Conservation (phyloP, 306 rosid genomes). For the Carpinus viminea region DNA sequence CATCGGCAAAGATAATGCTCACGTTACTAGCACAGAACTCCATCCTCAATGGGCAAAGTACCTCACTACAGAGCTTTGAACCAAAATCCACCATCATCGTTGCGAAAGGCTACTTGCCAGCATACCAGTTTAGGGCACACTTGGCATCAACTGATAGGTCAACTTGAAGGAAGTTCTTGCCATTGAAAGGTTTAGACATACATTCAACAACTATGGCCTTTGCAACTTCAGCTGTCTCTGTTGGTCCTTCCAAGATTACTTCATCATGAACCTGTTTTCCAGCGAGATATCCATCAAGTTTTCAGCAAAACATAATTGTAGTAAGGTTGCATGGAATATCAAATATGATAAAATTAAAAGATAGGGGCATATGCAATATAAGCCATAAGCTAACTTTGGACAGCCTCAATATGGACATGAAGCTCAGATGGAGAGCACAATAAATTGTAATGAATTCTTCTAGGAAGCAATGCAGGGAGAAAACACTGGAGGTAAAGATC, state of each 20-base stretch:
- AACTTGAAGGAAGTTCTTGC: constrained; percentile 69
- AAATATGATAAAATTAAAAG: neutral
- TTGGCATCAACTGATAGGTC: constrained; percentile 89
- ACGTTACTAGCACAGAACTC: neutral
- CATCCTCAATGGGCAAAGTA: neutral
- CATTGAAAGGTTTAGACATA: constrained; percentile 85
- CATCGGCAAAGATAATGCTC: neutral
- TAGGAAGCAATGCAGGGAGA: neutral
- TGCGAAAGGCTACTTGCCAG: constrained; percentile 55
- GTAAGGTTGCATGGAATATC: neutral
- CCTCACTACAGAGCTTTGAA: neutral
- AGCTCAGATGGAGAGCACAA: neutral
- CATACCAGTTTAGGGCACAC: constrained; percentile 85
- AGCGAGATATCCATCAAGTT: constrained; percentile 16
- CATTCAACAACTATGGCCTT: constrained; percentile 86
- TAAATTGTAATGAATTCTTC: neutral
- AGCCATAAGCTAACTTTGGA: neutral
- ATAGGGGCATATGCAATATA: neutral
- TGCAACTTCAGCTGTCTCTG: constrained; percentile 76
- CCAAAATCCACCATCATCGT: neutral
- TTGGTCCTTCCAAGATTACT: constrained; percentile 96
- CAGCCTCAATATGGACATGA: neutral
- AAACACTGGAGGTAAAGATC: constrained; percentile 13
- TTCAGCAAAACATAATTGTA: constrained; percentile 14
- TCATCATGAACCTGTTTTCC: constrained; percentile 85